A percentile compares a stretch with the other conserved stretches of the same genome.
phyloP scores from a whole-genome alignment of 176 grass and related monocot species.

The Bothriochloa decipiens region DNA sequence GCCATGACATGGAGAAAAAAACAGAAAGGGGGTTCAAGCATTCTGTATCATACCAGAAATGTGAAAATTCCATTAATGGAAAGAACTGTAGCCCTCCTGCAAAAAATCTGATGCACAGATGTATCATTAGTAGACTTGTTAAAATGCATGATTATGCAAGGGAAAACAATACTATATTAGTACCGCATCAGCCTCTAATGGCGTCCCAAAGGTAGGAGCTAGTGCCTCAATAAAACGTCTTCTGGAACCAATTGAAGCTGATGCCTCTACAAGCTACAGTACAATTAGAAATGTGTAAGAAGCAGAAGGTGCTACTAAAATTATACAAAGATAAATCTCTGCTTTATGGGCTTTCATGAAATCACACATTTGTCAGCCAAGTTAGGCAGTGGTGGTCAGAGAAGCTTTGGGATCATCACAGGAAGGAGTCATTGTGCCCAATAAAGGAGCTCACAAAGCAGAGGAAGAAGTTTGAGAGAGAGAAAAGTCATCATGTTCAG shows the following conservation, averaged over 20 bases:
- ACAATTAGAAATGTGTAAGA: slow-evolving; percentile 25
- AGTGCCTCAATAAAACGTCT: slow-evolving; percentile 96
- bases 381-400: not conserved
- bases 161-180: slow-evolving; percentile 12
- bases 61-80: slow-evolving; percentile 77
- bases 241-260: slow-evolving; percentile 88
- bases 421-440: not conserved
- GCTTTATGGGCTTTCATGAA: slow-evolving; percentile 4
- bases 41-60: slow-evolving; percentile 83
- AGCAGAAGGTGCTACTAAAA: not conserved
- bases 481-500: not conserved
- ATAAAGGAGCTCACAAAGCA: not conserved
- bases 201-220: slow-evolving; percentile 72
- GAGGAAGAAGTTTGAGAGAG: not conserved
- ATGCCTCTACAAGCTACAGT: slow-evolving; percentile 80
- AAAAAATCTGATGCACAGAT: slow-evolving; percentile 74
- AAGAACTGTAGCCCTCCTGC: slow-evolving; percentile 80
- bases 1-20: slow-evolving; percentile 10
- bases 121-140: slow-evolving; percentile 13
- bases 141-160: slow-evolving; percentile 20
- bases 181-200: slow-evolving; percentile 95
- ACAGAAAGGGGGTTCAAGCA: slow-evolving; percentile 14
- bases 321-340: not conserved
- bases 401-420: not conserved
- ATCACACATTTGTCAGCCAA: not conserved